These are phyloP conservation scores for Candida silvicultrix DNA, from an alignment of 805 yeast genomes.

Conservation along the genomic window DNA sequence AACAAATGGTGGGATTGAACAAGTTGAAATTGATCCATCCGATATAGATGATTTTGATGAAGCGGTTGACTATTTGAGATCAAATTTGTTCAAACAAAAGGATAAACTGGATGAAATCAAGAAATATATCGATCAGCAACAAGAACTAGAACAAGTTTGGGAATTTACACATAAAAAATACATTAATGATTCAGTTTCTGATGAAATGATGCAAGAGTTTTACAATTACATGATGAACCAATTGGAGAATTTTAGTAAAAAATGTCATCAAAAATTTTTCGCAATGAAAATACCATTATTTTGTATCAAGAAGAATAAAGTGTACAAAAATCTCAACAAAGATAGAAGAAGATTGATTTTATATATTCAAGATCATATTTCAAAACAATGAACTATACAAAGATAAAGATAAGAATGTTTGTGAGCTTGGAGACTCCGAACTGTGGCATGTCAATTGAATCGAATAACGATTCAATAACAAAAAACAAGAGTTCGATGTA, in stretches of 20 bases:
- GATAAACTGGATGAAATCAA: not conserved
- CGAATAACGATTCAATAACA: not conserved
- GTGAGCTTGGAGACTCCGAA: constrained; percentile 26
- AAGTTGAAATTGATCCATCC: not conserved
- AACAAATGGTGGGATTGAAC: not conserved
- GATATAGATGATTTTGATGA: not conserved
- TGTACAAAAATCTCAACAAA: not conserved
- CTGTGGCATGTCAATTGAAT: constrained; percentile 6
- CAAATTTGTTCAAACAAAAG: not conserved
- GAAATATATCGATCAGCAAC: not conserved
- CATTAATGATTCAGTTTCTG: not conserved
- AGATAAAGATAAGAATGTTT: constrained; percentile 7
- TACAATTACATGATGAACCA: not conserved
- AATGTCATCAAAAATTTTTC: constrained; percentile 1
- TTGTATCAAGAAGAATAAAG: not conserved
- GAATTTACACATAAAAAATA: not conserved
- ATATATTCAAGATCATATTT: constrained; percentile 2
- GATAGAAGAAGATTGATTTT: constrained; percentile 1
- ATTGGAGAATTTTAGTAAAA: constrained; percentile 3
- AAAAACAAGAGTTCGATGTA: constrained; percentile 16
- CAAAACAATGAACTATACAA: not conserved
- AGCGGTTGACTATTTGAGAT: not conserved
- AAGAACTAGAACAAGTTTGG: constrained; percentile 1
- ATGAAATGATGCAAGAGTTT: not conserved
- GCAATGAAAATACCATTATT: constrained; percentile 6